These are phyloP conservation scores for Populus euphratica DNA, from an alignment of 345 rosid species.

Conservation along the genomic window DNA sequence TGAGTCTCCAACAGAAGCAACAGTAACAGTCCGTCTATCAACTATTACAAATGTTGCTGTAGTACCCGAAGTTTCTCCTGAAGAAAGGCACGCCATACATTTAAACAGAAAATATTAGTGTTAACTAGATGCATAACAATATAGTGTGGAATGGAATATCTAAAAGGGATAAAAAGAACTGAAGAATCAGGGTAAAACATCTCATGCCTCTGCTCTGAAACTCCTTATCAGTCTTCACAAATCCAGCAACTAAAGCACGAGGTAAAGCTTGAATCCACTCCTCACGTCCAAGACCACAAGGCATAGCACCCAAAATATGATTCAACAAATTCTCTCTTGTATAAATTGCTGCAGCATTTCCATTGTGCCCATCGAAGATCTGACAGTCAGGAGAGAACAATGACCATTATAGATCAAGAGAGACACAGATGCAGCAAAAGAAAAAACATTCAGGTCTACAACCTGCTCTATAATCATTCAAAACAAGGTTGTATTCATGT, in stretches of 20 bases:
- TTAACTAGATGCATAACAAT: slow-evolving; percentile 4
- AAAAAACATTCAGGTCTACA: slow-evolving; percentile 5
- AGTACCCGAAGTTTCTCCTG: slow-evolving; percentile 94
- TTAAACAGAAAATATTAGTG: slow-evolving; percentile 12
- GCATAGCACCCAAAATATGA: slow-evolving; percentile 71
- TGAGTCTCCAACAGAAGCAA: slow-evolving; percentile 92
- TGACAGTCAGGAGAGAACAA: slow-evolving; percentile 22
- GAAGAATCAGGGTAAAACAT: not conserved
- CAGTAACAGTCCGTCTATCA: slow-evolving; percentile 93
- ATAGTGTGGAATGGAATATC: not conserved
- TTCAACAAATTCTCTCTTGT: slow-evolving; percentile 67
- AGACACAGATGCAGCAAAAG: not conserved
- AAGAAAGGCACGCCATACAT: not conserved
- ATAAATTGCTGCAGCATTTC: slow-evolving; percentile 83
- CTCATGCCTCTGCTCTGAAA: slow-evolving; percentile 77
- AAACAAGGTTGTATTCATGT: not conserved
- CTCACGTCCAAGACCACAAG: slow-evolving; percentile 63
- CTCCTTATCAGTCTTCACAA: slow-evolving; percentile 91
- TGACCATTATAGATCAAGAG: not conserved
- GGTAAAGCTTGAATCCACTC: slow-evolving; percentile 91
- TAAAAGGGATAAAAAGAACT: not conserved
- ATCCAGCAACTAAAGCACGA: slow-evolving; percentile 85
- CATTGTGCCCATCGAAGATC: slow-evolving; percentile 95
- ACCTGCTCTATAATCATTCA: not conserved
- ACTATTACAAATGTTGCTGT: slow-evolving; percentile 86